phyloP scores from a whole-genome alignment of 345 rosid genomes.

The Murraya koenigii region DNA sequence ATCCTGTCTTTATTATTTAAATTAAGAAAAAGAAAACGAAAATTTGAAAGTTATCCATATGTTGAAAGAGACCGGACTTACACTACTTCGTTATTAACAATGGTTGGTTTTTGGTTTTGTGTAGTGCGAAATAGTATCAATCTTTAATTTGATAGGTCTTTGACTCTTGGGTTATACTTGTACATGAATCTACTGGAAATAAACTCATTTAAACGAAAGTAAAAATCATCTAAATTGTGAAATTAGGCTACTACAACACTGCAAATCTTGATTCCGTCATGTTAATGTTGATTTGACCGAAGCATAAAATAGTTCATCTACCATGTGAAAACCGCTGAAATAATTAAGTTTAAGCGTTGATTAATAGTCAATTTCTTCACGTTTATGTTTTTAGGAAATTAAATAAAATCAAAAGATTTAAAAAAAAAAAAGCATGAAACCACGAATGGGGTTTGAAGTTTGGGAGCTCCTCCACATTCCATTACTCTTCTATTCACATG shows the following conservation, averaged over 20 bases:
- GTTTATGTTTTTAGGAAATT: neutral
- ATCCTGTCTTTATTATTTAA: neutral
- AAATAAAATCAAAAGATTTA: neutral
- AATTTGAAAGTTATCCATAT: neutral
- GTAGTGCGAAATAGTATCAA: neutral
- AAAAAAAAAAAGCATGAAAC: neutral
- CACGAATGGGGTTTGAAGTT: neutral
- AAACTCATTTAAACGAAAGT: too few species aligned
- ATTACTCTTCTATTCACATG: neutral
- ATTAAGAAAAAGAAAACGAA: neutral
- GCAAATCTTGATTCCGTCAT: too few species aligned
- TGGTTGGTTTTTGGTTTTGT: neutral
- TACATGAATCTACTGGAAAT: too few species aligned
- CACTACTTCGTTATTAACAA: neutral
- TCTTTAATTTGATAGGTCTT: too few species aligned
- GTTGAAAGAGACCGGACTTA: neutral
- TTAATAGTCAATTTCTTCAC: neutral
- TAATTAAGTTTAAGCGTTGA: neutral
- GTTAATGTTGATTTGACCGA: too few species aligned
- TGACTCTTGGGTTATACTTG: neutral
- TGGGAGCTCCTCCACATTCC: neutral
- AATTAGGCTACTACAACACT: too few species aligned
- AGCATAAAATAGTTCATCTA: neutral
- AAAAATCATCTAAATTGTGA: too few species aligned
- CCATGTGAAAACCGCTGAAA: neutral